phyloP scores from a whole-genome alignment of 169 alveolate genomes.

The Blepharisma undulans region DNA sequence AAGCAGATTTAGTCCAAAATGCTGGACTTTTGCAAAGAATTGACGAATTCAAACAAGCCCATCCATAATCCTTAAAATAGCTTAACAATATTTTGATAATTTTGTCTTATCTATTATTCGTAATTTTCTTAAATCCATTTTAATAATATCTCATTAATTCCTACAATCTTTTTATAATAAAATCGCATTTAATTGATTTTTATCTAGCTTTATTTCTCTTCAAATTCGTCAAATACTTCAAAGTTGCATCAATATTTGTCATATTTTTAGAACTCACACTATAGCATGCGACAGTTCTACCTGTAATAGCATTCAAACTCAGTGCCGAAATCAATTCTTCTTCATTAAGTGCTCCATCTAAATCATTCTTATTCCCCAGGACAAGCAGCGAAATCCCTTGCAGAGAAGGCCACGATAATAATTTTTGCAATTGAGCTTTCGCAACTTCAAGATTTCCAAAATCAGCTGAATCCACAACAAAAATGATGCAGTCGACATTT shows the following conservation, averaged over 20 bases:
- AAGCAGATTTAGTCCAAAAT: conserved; percentile 13
- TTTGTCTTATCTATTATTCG: not conserved
- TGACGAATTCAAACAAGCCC: not conserved
- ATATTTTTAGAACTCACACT: conserved; percentile 71
- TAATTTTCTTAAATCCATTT: too few species aligned
- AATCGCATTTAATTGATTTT: not conserved
- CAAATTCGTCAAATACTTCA: conserved; percentile 66
- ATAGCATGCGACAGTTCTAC: conserved; percentile 76
- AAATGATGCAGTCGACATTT: conserved; percentile 68
- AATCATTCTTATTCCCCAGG: conserved; percentile 76
- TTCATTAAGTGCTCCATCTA: conserved; percentile 68
- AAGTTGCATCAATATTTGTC: conserved; percentile 63
- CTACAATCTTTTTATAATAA: not conserved
- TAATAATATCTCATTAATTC: too few species aligned
- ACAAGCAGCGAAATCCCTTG: conserved; percentile 72
- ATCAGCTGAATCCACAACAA: conserved; percentile 82
- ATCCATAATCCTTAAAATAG: not conserved
- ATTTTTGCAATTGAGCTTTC: conserved; percentile 56
- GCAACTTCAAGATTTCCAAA: conserved; percentile 70
- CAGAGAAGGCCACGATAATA: conserved; percentile 69
- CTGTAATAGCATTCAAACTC: conserved; percentile 58
- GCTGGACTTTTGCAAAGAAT: not conserved
- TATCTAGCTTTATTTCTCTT: conserved; percentile 29
- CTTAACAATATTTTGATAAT: not conserved
- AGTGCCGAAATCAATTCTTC: conserved; percentile 71